Base-by-base conservation (phyloP, 441 rosid species). In the Pelargonium australe region DNA sequence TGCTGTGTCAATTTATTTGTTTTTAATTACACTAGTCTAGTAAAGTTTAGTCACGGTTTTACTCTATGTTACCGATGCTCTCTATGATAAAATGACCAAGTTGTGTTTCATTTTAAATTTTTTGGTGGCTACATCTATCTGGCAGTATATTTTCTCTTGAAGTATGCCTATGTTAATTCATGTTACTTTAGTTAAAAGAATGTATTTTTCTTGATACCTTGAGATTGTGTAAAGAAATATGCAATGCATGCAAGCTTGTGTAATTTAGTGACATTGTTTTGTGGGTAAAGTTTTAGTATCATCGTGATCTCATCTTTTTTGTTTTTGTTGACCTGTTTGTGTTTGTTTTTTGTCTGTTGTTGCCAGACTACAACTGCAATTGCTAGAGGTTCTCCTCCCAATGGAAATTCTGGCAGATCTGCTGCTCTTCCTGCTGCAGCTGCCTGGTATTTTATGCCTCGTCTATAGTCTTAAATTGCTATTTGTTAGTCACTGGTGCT, bases 351-450 rank as follows among this genome's bases (percentile, higher is more conserved):
- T 69, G 31, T 2, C 5, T 31, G 4, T 31, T 3, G 75, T 25
- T 70, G 58, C 72, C 87, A 95, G 94, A 84, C 43, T 80, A 64
- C 81, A 17, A 63, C 73, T 25, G 79, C 75, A 58, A 76, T 67
- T 68, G 73, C 81, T 70, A 90, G 77, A 80, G 81, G 79, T 76
- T 86, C 97, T 69, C 91, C 94, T 37, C 93, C 97, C 67, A 87
- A 85, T 82, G 97, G 91, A 77, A 85, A 80, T 74, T 74, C 80
- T 55, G 74, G 86, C 68, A 84, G 87, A 82, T 81, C 89, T 23
- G 68, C 77, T 41, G 85, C 83, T 31, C 97, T 92, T 70, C 99
- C 98, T 76, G 91, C 95, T 55, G 97, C 89, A 45, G 92, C 98
- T 2, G 85, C 99, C 71, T 95, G 98, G 99, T 90, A 83, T 68